phyloP scores from a whole-genome alignment of 202 grass and related monocot species.

The Zoysia matrella region DNA sequence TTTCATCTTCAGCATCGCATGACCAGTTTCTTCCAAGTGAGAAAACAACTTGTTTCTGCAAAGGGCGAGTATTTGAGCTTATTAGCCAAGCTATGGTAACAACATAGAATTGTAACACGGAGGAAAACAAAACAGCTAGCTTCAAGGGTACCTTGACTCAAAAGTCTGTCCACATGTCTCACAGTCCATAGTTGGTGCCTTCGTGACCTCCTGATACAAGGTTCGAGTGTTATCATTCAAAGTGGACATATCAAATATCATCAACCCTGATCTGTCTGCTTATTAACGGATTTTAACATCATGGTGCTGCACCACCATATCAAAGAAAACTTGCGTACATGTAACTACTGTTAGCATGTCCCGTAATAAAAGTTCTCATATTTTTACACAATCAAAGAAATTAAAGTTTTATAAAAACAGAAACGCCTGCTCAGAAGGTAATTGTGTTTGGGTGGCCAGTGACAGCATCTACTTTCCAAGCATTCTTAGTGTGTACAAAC shows the following conservation, averaged over 20 bases:
- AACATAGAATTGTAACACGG: neutral
- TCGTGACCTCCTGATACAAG: slow-evolving; percentile 58
- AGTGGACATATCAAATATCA: neutral
- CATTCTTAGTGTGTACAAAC: neutral
- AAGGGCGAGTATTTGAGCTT: slow-evolving; percentile 30
- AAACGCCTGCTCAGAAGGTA: neutral
- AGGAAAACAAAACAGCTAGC: neutral
- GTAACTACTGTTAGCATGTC: neutral
- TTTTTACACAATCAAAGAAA: neutral
- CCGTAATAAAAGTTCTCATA: neutral
- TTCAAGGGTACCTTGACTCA: slow-evolving; percentile 72
- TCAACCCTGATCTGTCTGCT: neutral
- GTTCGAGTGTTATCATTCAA: neutral
- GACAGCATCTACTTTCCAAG: neutral
- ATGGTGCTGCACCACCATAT: neutral
- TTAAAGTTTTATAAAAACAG: neutral
- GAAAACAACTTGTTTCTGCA: slow-evolving; percentile 86
- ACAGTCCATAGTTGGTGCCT: slow-evolving; percentile 68
- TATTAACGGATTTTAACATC: slow-evolving; percentile 14
- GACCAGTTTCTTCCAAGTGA: slow-evolving; percentile 86
- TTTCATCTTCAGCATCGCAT: slow-evolving; percentile 59
- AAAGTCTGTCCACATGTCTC: slow-evolving; percentile 80
- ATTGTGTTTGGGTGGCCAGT: neutral
- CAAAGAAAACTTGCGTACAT: neutral
- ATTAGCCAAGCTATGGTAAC: neutral